Base-by-base conservation (phyloP, 345 rosid genomes). In the Acer saccharum region DNA sequence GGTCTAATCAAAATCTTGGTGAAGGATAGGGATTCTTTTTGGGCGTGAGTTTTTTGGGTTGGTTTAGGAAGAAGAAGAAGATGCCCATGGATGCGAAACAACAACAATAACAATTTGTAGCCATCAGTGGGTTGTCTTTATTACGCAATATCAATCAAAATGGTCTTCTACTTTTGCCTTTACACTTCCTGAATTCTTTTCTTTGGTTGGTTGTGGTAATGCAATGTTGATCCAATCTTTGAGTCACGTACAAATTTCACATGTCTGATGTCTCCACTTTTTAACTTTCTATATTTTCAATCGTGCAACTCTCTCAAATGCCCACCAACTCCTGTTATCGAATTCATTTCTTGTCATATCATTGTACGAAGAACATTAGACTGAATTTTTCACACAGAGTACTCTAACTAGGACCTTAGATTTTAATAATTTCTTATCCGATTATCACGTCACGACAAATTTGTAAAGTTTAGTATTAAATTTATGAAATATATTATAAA, bases 11-110 rank as follows among this genome's bases (percentile, higher is more conserved):
- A 50, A 10, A 7, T 48, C 46, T 48, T 43, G 44, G 71, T 10
- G 27, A 69, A 21, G 57, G 84, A 80, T 70, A 76, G 84, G 81
- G 82, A 85, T 86, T 85, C 81, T 27, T 44, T 10, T 46, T 20
- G 14, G 62, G 57, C 21, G 69, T 17, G 23, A 25, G 39, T 35
- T 35, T 13, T 60, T 14, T 61, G 3, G 35, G 27, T 44, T 35
- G 65, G 44, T 77, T 18, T 76, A 76, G 76, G 68, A 73, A 71
- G 74, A 73, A 67, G 83, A 35, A 72, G n/a, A 62, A 71, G 84
- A 84, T 83, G 82, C 82, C 73, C 69, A 70, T 79, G 29, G 32
- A 12, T 77, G 82, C 69, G 6, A 65, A 67, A 78, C 11, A 76
- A 70, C 79, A 81, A 62, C 27, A 81, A 62, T 1, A 25, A 25